Evolutionary conservation across 176 grass and related monocot species (phyloP), one percentile per base, ranked within the genome.

Genomic region (Dactylis glomerata): DNA sequence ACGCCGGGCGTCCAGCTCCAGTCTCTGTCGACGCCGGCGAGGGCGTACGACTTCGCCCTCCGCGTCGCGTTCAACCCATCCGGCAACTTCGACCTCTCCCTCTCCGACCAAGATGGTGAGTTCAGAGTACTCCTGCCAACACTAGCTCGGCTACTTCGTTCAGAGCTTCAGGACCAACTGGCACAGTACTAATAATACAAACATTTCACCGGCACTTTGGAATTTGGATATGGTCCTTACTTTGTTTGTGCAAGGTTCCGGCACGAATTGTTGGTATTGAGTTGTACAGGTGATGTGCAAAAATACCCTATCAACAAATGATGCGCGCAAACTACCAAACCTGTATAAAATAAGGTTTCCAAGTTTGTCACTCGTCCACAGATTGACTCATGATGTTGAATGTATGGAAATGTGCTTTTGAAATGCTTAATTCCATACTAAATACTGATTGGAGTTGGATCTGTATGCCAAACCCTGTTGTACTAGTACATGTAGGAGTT

Each of bases 41-140:
- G 74, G 42, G 75, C 45, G 56, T 30, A 42, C 1, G 32, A 27
- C 5, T 47, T 94, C 66, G 24, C 79, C 5, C 64, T 72, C n/a
- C 82, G 88, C 33, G 90, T 97, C 5, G 84, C 92, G 22, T 97
- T 94, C 88, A 94, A 97, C 44, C 92, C 95, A 19, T 94, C 95
- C 31, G 95, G 95, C 8, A 92, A 91, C 68, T 97, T 79, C 82
- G 92, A 97, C 49, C 95, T 92, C 78, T 92, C 95, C 76, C 88
- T 97, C 33, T 68, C 81, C 42, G 88, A 91, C 2, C 72, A 94
- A 44, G 87, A 90, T 50, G 88, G 88, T 86, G 71, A 77, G 44
- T 22, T 16, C n/a, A n/a, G n/a, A n/a, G n/a, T n/a, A n/a, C 13
- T 36, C 17, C 3, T 13, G 34, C 70, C 68, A 42, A 44, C 68